Base-by-base conservation (phyloP, 345 rosid species). In the Tarenaya hassleriana region DNA sequence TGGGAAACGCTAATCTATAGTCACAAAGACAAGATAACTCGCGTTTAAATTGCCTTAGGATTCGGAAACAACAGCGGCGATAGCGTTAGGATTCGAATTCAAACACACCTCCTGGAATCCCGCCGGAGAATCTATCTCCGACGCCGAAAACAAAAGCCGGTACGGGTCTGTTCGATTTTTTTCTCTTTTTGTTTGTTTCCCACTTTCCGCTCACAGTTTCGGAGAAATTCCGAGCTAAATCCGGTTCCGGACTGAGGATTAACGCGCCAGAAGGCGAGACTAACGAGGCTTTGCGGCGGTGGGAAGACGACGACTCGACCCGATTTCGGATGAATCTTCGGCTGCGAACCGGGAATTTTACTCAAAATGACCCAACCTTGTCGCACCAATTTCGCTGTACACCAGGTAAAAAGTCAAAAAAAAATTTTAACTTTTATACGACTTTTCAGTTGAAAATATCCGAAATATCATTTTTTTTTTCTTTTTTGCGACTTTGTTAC, bases 241-340 rank as follows among this genome's bases (percentile, higher is more conserved):
- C 24, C 39, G 29, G 53, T 24, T 65, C 46, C 41, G 34, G 47
- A 34, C 7, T 29, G 15, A 31, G 45, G 50, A 8, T 34, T 19
- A 18, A 41, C 57, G 68, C 60, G 56, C 62, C 61, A 50, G 69
- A n/a, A 18, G 24, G 74, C 32, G 37, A 53, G 47, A 8, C 20
- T 5, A 15, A 15, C 16, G 52, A 52, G 56, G 61, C 55, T 39
- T 42, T 52, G 63, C n/a, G n/a, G n/a, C n/a, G n/a, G n/a, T n/a
- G n/a, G n/a, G n/a, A 49, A 18, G 42, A 62, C 67, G 75, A 66
- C 52, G 77, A 58, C 55, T 69, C 55, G 35, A 68, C 41, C 54
- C 59, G 62, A 74, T 67, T 68, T 72, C 53, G 73, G 75, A 59
- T 69, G 75, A 75, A 76, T 76, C 84, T 88, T 74, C 80, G 83